Base-by-base conservation (phyloP, 768 basidiomycete genomes). In the Lentinula lateritia region DNA sequence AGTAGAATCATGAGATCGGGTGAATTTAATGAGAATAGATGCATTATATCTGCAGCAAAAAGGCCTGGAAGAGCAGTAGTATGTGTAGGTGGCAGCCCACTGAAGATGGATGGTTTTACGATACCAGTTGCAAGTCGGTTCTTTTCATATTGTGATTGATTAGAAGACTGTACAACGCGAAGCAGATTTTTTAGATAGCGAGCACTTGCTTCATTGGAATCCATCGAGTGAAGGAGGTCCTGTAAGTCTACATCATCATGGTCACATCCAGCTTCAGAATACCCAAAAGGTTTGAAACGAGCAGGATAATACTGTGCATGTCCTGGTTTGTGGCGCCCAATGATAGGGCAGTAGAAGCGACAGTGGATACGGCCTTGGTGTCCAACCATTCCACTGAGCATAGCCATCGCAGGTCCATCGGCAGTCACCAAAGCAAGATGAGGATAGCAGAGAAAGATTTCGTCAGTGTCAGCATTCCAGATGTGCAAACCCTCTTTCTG, bases 231-330 rank as follows among this genome's bases (percentile, higher is more conserved):
- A 32, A 53, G 52, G 36, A 56, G 35, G 6, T 42, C 36, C 5
- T 23, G 16, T n/a, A 64, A 15, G n/a, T 72, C 57, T 2, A 76
- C 55, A 43, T 78, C 73, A 1, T 34, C 8, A 56, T 78, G 76
- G 55, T 68, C 52, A 34, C 66, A 73, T 0, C 72, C 74, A 0
- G 32, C n/a, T 0, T 72, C 58, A 15, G 9, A 13, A 36, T 67
- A 73, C 36, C 61, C 28, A n/a, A 36, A 6, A 0, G 77, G 77
- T 12, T 65, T 62, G 0, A 71, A 57, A 6, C 65, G 61, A 0
- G 65, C 75, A 0, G 75, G 73, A 62, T 75, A 80, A 52, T 80
- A 78, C n/a, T n/a, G n/a, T n/a, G n/a, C n/a, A 20, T 67, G 69
- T 1, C 65, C 61, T 0, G 63, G 58, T 54, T 75, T 75, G 5